Evolutionary conservation across 306 rosid species (phyloP).

Genomic region (Malus orientalis): DNA sequence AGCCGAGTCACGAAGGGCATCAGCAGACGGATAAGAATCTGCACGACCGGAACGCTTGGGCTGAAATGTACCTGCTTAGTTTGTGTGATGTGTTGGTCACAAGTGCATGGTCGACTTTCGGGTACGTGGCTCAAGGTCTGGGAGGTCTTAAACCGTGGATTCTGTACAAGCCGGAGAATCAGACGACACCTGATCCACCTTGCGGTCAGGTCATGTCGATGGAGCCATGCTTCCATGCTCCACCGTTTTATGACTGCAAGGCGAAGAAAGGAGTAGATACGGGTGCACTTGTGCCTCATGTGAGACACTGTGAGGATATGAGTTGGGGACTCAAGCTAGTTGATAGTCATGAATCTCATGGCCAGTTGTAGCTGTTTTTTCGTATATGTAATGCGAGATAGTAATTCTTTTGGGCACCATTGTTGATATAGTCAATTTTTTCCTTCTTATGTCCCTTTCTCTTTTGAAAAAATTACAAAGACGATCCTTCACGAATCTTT

Average conservation of each 20-base stretch:
- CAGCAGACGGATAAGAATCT: slow-evolving; percentile 55
- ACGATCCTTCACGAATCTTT: neutral
- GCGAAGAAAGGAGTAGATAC: slow-evolving; percentile 62
- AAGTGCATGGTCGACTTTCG: slow-evolving; percentile 78
- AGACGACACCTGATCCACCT: slow-evolving; percentile 44
- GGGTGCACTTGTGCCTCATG: slow-evolving; percentile 46
- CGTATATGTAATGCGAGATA: neutral
- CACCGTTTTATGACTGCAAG: slow-evolving; percentile 80
- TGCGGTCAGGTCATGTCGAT: slow-evolving; percentile 58
- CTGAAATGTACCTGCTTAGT: slow-evolving; percentile 71
- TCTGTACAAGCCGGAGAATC: slow-evolving; percentile 59
- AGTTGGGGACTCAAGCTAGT: slow-evolving; percentile 26
- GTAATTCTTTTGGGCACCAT: neutral
- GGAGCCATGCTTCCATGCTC: slow-evolving; percentile 86
- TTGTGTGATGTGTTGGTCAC: slow-evolving; percentile 50
- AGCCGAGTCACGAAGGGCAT: slow-evolving; percentile 69
- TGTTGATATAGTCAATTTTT: neutral
- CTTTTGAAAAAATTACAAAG: neutral
- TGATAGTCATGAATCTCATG: neutral
- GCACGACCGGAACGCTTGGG: slow-evolving; percentile 68
- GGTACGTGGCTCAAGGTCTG: slow-evolving; percentile 81
- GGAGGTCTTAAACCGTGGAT: slow-evolving; percentile 76
- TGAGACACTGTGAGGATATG: slow-evolving; percentile 63
- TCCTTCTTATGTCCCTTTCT: neutral
- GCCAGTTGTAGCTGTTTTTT: slow-evolving; percentile 10